Base-by-base conservation (phyloP, 202 grass and related monocot species). In the Dendrocalamus latiflorus region DNA sequence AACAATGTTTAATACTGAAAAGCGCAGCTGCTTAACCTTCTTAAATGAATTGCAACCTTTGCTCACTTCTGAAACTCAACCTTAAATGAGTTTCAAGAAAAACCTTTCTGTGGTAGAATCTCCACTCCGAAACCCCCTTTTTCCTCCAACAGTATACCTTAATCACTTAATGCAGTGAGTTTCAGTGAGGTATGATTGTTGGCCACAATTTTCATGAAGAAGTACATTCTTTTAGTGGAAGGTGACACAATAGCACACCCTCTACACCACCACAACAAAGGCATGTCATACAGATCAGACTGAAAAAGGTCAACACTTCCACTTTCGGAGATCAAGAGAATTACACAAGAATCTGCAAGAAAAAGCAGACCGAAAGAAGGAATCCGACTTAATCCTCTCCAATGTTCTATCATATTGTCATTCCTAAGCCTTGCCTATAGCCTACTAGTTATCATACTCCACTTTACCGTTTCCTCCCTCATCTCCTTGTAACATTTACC, bases 401-500 rank as follows among this genome's bases (percentile, higher is more conserved):
- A 61, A 59, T 82, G 65, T 75, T 90, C 62, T 12, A 85, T 50
- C 65, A 53, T 75, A 64, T 61, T 66, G 26, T 17, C 68, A 80
- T 80, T 86, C 73, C 85, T 78, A 88, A 84, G 76, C 74, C 57
- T 85, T 87, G 76, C 33, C 84, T 43, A 64, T 25, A 80, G 37
- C 82, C 47, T 86, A 80, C 76, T 85, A 87, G 44, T 82, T 77
- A 70, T 25, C 47, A 54, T 58, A 45, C 73, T 43, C 75, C 44
- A 68, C 74, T 90, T 91, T 81, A 68, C 30, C 75, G 18, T 78
- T 74, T 70, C 51, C 26, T 54, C 68, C 37, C 59, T 54, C 70
- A 86, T 83, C 72, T 61, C 37, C 78, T 50, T 84, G 74, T 78
- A 78, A 70, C 77, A 82, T 89, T 92, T 70, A 86, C 67, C 26